Percentiles rank a stretch among this genome's conserved stretches.
phyloP scores from a whole-genome alignment of 208 protist species.

The Histomonas meleagridis region DNA sequence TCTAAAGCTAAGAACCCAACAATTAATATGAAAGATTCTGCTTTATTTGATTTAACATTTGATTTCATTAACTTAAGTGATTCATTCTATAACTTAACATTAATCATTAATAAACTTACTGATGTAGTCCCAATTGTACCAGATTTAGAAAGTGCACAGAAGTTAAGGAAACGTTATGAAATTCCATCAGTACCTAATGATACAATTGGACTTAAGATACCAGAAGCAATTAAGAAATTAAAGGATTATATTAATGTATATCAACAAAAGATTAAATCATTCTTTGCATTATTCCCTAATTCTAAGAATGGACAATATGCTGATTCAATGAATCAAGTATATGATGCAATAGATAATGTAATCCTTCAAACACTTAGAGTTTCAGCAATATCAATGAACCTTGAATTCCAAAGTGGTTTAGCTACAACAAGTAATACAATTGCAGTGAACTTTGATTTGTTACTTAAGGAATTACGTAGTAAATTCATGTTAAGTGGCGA shows the following conservation, averaged over 20 bases:
- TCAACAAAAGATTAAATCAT: neutral
- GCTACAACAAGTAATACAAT: neutral
- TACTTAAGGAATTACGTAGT: neutral
- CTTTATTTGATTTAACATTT: neutral
- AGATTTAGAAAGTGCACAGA: conserved; percentile 29
- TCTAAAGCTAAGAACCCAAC: neutral
- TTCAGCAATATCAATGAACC: neutral
- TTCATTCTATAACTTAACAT: neutral
- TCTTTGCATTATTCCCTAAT: neutral
- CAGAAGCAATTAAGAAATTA: neutral
- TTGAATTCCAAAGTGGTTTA: neutral
- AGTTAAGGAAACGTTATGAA: neutral
- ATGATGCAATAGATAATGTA: neutral
- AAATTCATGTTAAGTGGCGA: neutral
- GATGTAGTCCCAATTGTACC: neutral
- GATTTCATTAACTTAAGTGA: neutral
- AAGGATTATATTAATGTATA: neutral
- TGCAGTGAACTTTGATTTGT: neutral
- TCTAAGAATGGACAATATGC: neutral
- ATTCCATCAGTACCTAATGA: neutral
- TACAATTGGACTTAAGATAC: neutral
- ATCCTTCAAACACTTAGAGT: neutral
- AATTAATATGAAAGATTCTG: neutral
- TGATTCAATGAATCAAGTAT: neutral
- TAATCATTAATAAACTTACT: neutral